Evolutionary conservation across 352 stramenopile species (phyloP).

Genomic region (Pseudoperonospora humuli): DNA sequence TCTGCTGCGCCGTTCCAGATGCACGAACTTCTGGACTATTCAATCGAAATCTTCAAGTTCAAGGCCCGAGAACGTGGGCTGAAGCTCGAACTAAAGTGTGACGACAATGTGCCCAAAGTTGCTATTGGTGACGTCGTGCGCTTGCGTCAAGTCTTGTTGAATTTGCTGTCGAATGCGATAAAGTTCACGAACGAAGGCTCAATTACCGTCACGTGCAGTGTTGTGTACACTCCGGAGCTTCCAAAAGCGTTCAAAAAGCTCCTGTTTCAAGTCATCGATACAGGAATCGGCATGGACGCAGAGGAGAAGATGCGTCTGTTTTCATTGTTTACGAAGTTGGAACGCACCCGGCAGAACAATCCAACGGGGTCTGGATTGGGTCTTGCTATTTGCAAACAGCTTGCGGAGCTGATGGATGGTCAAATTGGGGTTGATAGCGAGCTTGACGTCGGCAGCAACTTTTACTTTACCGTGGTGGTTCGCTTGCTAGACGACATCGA

Average conservation of each 20-base stretch:
- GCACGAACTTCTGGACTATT: slow-evolving; percentile 76
- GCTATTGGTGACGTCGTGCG: slow-evolving; percentile 74
- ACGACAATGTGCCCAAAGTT: slow-evolving; percentile 51
- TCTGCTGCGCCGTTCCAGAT: slow-evolving; percentile 80
- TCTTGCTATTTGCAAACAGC: slow-evolving; percentile 83
- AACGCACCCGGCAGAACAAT: slow-evolving; percentile 78
- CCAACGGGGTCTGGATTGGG: slow-evolving; percentile 80
- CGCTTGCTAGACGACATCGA: slow-evolving; percentile 45
- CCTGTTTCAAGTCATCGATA: slow-evolving; percentile 83
- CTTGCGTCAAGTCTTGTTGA: slow-evolving; percentile 72
- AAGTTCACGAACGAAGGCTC: slow-evolving; percentile 83
- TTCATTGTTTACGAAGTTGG: slow-evolving; percentile 76
- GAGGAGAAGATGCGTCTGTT: slow-evolving; percentile 79
- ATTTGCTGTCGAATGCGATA: slow-evolving; percentile 81
- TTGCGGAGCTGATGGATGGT: slow-evolving; percentile 84
- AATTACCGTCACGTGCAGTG: slow-evolving; percentile 70
- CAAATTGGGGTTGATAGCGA: slow-evolving; percentile 81
- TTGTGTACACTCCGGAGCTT: slow-evolving; percentile 57
- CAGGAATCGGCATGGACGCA: slow-evolving; percentile 70
- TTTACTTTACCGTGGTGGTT: slow-evolving; percentile 80
- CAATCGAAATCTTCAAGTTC: slow-evolving; percentile 88
- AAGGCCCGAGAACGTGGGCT: slow-evolving; percentile 80
- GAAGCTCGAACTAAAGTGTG: slow-evolving; percentile 70
- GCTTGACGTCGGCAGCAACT: slow-evolving; percentile 69
- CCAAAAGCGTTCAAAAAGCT: slow-evolving; percentile 61